phyloP scores from a whole-genome alignment of 768 basidiomycete species.

The Leccinum truebloodii region DNA sequence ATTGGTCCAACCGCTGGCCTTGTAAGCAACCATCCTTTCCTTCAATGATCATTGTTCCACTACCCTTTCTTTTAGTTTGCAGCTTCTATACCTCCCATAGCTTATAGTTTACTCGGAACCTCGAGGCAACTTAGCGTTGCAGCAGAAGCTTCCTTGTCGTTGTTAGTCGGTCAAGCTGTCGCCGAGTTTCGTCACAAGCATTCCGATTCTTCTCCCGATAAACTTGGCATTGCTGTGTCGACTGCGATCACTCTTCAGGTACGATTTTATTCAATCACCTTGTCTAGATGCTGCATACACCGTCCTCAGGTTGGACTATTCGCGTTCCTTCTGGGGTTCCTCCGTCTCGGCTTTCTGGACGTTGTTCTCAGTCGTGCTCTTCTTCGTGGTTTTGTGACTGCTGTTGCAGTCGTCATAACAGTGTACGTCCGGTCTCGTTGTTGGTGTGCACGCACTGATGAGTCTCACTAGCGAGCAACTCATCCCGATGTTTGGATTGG shows the following conservation, averaged over 20 bases:
- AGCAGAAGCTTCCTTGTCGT: constrained; percentile 85
- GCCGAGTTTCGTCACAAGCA: constrained; percentile 60
- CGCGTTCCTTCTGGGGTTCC: constrained; percentile 82
- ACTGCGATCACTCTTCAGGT: constrained; percentile 88
- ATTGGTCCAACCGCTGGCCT: constrained; percentile 84
- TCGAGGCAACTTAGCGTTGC: constrained; percentile 81
- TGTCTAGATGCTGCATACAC: not conserved
- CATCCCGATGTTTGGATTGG: constrained; percentile 88
- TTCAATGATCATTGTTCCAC: not conserved
- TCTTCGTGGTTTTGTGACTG: constrained; percentile 84
- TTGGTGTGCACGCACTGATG: constrained; percentile 2
- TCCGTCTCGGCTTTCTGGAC: constrained; percentile 90
- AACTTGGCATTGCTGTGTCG: constrained; percentile 64
- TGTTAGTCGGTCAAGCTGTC: constrained; percentile 87
- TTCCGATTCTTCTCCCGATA: constrained; percentile 41
- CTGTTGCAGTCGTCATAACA: constrained; percentile 82
- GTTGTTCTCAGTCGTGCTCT: constrained; percentile 89
- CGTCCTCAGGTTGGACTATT: constrained; percentile 71
- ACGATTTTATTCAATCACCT: constrained; percentile 8
- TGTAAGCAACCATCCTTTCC: constrained; percentile 42
- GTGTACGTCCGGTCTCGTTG: constrained; percentile 51
- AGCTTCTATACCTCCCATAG: constrained; percentile 82
- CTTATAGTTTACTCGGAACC: constrained; percentile 89
- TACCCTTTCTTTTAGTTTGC: constrained; percentile 55
- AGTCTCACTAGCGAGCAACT: constrained; percentile 63